Evolutionary conservation across 2,329 filamentous ascomycete species (phyloP).

Genomic region (Zymoseptoria pseudotritici): DNA sequence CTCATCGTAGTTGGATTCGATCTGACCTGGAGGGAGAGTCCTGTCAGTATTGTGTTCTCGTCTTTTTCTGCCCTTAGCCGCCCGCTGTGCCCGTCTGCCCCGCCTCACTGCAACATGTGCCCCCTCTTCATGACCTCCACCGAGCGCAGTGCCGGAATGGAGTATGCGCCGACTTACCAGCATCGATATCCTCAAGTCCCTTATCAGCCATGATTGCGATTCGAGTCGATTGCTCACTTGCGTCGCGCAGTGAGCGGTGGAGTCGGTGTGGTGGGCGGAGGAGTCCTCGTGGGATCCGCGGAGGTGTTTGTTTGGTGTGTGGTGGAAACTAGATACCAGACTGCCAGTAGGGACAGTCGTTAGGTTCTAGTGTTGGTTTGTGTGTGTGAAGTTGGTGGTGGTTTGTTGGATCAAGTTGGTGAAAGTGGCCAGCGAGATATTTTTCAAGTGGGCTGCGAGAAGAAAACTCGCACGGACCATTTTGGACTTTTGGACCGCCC

Average conservation of each 20-base stretch:
- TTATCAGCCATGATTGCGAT: constrained; percentile 97
- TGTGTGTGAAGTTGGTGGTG: constrained; percentile 12
- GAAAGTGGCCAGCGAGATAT: constrained; percentile 1
- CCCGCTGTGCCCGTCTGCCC: background rate
- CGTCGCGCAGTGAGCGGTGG: constrained; percentile 63
- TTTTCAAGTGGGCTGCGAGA: background rate
- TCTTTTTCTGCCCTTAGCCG: constrained; percentile 2
- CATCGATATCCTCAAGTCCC: constrained; percentile 96
- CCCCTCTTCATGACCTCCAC: constrained; percentile 1
- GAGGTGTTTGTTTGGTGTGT: constrained; percentile 28
- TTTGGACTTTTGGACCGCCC: background rate
- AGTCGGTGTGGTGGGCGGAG: constrained; percentile 34
- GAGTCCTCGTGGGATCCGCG: constrained; percentile 34
- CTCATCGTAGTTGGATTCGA: constrained; percentile 99
- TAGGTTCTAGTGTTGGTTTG: constrained; percentile 31
- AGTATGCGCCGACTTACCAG: constrained; percentile 58
- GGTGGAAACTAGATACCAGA: constrained; percentile 40
- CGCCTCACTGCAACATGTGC: background rate
- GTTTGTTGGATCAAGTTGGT: background rate
- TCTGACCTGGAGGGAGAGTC: constrained; percentile 63
- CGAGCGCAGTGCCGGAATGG: background rate
- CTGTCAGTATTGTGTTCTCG: constrained; percentile 6
- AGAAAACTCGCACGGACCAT: background rate
- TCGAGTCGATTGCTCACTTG: constrained; percentile 50
- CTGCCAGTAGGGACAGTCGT: constrained; percentile 40